phyloP scores from a whole-genome alignment of 2,329 filamentous ascomycete species.

The Fusarium marasasianum region DNA sequence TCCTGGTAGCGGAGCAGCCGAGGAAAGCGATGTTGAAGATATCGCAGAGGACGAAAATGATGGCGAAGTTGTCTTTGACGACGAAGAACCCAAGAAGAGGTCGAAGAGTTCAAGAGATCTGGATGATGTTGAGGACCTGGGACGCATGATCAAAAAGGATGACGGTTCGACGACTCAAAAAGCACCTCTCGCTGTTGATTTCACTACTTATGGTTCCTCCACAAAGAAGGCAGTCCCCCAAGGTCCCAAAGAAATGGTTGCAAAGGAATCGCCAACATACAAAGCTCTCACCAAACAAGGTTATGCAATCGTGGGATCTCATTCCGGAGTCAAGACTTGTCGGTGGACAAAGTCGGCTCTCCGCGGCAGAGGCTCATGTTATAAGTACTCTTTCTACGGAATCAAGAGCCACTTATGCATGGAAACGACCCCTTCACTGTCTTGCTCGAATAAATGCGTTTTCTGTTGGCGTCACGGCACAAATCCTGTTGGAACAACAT shows the following conservation, averaged over 20 bases:
- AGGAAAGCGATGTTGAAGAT: conserved; percentile 85
- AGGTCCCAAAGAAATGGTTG: conserved; percentile 89
- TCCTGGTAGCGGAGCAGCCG: conserved; percentile 80
- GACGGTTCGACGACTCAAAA: conserved; percentile 43
- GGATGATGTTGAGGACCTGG: conserved; percentile 87
- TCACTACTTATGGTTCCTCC: conserved; percentile 74
- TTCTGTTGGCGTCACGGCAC: conserved; percentile 99
- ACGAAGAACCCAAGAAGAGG: conserved; percentile 53
- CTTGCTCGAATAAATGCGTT: conserved; percentile 97
- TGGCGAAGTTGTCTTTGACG: conserved; percentile 58
- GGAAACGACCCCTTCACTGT: conserved; percentile 95
- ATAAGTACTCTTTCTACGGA: conserved; percentile 97
- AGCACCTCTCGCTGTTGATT: conserved; percentile 80
- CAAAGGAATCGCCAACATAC: conserved; percentile 88
- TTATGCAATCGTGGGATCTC: conserved; percentile 93
- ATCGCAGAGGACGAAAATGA: conserved; percentile 67
- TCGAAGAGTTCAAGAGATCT: conserved; percentile 55
- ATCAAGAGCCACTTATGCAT: conserved; percentile 97
- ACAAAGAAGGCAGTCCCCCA: conserved; percentile 56
- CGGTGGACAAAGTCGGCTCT: conserved; percentile 98
- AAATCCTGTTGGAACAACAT: conserved; percentile 94
- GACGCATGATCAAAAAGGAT: conserved; percentile 66
- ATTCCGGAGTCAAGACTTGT: conserved; percentile 97
- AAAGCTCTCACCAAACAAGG: conserved; percentile 93
- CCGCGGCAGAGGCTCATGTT: conserved; percentile 91